These are phyloP conservation scores for Seminavis robusta DNA, from an alignment of 108 stramenopile species.

Conservation along the genomic window DNA sequence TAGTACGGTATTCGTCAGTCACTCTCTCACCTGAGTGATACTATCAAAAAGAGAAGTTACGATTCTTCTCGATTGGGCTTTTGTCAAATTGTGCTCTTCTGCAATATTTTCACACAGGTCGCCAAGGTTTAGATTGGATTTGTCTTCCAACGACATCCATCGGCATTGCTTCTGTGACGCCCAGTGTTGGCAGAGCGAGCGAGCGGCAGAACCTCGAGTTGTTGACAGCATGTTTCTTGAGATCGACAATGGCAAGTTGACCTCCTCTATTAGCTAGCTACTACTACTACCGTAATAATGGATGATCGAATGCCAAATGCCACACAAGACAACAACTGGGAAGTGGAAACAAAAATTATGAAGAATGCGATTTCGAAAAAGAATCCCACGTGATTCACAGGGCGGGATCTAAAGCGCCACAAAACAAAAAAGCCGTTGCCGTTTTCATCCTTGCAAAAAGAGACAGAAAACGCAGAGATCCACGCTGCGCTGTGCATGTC, in stretches of 20 bases:
- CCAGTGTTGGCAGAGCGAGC: neutral
- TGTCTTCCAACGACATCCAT: neutral
- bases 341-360: too few species aligned
- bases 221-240: neutral
- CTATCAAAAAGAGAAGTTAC: conserved; percentile 26
- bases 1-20: neutral
- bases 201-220: neutral
- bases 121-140: conserved; percentile 1
- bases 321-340: too few species aligned
- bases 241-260: neutral
- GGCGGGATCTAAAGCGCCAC: too few species aligned
- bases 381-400: too few species aligned
- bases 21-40: conserved; percentile 5
- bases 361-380: too few species aligned
- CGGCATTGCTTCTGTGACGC: neutral
- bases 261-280: too few species aligned
- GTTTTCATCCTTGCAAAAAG: too few species aligned
- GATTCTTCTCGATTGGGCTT: conserved; percentile 18
- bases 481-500: too few species aligned
- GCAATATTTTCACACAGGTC: conserved; percentile 19
- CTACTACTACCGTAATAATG: too few species aligned
- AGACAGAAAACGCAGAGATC: too few species aligned
- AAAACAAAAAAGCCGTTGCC: too few species aligned
- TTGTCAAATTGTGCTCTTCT: conserved; percentile 11
- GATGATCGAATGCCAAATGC: too few species aligned